phyloP scores from a whole-genome alignment of 768 basidiomycete genomes.

The Naganishia onofrii region DNA sequence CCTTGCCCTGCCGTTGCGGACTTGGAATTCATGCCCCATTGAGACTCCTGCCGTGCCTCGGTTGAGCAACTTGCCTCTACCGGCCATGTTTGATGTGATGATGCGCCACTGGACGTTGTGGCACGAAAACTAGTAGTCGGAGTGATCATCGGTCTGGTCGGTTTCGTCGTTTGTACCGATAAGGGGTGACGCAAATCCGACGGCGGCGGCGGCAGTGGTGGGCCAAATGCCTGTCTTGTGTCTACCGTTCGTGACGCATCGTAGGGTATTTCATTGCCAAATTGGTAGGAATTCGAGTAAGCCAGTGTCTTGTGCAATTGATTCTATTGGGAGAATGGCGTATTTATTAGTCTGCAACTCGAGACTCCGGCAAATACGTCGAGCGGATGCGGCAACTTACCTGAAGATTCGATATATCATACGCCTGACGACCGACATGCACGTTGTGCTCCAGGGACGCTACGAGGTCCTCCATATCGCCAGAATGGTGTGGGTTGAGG shows the following conservation, averaged over 20 bases:
- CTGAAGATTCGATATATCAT: conserved; percentile 9
- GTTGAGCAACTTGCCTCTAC: background rate
- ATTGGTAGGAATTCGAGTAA: conserved; percentile 1
- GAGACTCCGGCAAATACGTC: background rate
- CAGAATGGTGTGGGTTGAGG: too few species aligned
- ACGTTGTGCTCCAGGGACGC: conserved; percentile 10
- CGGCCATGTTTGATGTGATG: background rate
- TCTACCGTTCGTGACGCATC: background rate
- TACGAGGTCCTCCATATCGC: conserved; percentile 20
- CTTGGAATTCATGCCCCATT: background rate
- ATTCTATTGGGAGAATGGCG: conserved; percentile 2
- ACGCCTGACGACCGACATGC: conserved; percentile 23
- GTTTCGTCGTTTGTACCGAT: background rate
- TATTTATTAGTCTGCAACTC: background rate
- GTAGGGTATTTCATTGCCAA: background rate
- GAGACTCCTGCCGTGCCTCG: background rate
- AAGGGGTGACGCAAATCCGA: background rate
- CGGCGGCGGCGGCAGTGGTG: too few species aligned
- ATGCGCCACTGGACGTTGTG: background rate
- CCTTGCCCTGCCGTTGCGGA: background rate
- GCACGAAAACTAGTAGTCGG: conserved; percentile 12
- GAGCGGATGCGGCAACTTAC: background rate
- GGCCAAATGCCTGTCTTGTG: background rate
- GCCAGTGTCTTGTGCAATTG: conserved; percentile 19
- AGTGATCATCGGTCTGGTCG: conserved; percentile 14